Evolutionary conservation across 768 basidiomycete species (phyloP).

Genomic region (Xerocomus potaroensis): DNA sequence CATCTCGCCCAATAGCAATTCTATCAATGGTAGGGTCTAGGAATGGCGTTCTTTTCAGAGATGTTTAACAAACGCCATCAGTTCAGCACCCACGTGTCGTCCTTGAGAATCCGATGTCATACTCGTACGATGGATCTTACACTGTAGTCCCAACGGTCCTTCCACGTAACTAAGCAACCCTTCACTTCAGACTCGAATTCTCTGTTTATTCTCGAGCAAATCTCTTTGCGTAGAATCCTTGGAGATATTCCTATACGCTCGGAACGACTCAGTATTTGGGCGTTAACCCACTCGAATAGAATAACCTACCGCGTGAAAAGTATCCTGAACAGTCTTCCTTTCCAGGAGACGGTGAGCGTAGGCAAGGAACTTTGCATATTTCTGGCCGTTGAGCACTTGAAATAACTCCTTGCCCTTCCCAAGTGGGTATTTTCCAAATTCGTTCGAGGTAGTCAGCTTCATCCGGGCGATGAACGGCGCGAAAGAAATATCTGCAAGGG

Average conservation of each 20-base stretch:
- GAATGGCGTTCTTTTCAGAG: too few relatives aligned
- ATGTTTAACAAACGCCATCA: too few relatives aligned
- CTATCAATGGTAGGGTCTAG: too few relatives aligned
- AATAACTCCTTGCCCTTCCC: conserved; percentile 46
- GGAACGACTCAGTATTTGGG: neutral
- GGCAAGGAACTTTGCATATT: conserved; percentile 46
- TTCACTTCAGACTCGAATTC: neutral
- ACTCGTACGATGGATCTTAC: too few relatives aligned
- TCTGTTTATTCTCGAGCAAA: conserved; percentile 7
- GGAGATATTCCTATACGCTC: conserved; percentile 12
- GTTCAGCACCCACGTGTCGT: too few relatives aligned
- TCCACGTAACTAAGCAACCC: too few relatives aligned
- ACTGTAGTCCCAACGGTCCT: too few relatives aligned
- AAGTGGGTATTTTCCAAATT: conserved; percentile 46
- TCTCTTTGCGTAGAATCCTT: neutral
- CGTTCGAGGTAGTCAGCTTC: conserved; percentile 41
- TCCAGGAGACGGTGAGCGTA: conserved; percentile 46
- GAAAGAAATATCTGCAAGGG: conserved; percentile 60
- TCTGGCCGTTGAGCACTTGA: conserved; percentile 35
- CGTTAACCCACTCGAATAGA: too few relatives aligned
- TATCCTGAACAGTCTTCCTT: conserved; percentile 51
- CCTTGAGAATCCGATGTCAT: too few relatives aligned
- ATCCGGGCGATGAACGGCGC: conserved; percentile 58
- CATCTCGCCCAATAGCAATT: too few relatives aligned
- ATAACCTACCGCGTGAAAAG: conserved; percentile 49